Evolutionary conservation across 129 eudicot genomes (phyloP).

Genomic region (Saposhnikovia divaricata): DNA sequence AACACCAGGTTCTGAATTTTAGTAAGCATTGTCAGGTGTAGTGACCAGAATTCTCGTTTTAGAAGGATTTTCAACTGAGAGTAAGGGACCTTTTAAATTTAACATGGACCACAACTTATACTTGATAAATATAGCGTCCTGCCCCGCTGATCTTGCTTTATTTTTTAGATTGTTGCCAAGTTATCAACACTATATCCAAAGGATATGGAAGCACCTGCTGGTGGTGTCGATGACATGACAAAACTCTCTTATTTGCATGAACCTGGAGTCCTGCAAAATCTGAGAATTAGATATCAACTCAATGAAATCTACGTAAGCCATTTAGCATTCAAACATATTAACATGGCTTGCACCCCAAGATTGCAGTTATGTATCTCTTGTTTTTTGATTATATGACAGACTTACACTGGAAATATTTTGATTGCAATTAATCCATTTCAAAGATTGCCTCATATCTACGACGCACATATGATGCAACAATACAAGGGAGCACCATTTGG

Average conservation of each 20-base stretch:
- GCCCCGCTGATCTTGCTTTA: conserved; percentile 1
- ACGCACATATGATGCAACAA: conserved; percentile 96
- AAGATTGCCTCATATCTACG: conserved; percentile 85
- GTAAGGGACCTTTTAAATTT: background rate
- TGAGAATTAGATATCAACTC: conserved; percentile 81
- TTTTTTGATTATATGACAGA: conserved; percentile 40
- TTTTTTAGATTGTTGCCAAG: conserved; percentile 63
- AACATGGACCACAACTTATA: background rate
- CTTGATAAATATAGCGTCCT: background rate
- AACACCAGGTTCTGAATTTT: background rate
- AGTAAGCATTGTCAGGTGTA: background rate
- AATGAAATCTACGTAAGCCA: conserved; percentile 89
- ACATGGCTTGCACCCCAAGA: background rate
- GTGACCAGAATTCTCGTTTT: background rate
- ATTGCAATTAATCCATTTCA: conserved; percentile 98
- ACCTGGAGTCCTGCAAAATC: conserved; percentile 86
- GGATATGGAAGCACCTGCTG: conserved; percentile 96
- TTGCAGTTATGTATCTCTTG: conserved; percentile 4
- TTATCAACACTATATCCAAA: conserved; percentile 76
- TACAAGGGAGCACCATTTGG: conserved; percentile 97
- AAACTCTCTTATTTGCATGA: conserved; percentile 91
- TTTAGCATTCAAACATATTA: conserved; percentile 5
- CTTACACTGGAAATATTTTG: conserved; percentile 94
- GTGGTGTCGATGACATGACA: conserved; percentile 99
- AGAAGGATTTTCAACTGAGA: background rate